Evolutionary conservation across 345 rosid species (phyloP), one percentile per base, ranked within the genome.

Genomic region (Sisymbrium irio): DNA sequence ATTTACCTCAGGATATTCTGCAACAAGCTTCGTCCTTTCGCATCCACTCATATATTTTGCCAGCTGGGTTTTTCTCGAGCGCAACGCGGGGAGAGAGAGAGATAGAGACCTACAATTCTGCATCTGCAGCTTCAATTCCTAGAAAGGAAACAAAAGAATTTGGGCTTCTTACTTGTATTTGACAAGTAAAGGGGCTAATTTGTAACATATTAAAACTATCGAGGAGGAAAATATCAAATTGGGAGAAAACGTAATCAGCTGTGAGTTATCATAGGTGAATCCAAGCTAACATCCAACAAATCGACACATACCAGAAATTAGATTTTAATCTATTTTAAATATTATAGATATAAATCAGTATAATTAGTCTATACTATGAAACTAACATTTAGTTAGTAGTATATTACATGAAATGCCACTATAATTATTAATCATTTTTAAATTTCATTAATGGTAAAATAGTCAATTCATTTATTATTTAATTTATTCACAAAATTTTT

Each of bases 61-160:
- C 74, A 61, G 22, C 19, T 75, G 69, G 70, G 65, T 3, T 57
- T 61, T 61, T 68, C 79, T 62, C 50, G 64, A 61, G 73, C 60
- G 67, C 62, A 51, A 51, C 61, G 41, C 41, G 10, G 59, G n/a
- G 46, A 46, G 75, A 49, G 40, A 62, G 58, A 62, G 78, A 75
- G 69, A 68, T 8, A 35, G 62, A 62, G 19, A 13, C 45, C 67
- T 20, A 27, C 71, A 64, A 33, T 20, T 58, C 67, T 20, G 46
- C 45, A 75, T 58, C 69, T 25, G 49, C 45, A 75, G 61, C 62
- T 67, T 37, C 53, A 49, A 2, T 47, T 33, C 56, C 79, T 39
- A 62, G 64, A 42, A 22, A 53, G 69, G 64, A 53, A 53, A 41
- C 57, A 50, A 32, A 50, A 50, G 20, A 50, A 44, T 28, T 41